Evolutionary conservation across 306 rosid genomes (phyloP), one percentile per base, ranked within the genome.

Genomic region (Cucumis melo): DNA sequence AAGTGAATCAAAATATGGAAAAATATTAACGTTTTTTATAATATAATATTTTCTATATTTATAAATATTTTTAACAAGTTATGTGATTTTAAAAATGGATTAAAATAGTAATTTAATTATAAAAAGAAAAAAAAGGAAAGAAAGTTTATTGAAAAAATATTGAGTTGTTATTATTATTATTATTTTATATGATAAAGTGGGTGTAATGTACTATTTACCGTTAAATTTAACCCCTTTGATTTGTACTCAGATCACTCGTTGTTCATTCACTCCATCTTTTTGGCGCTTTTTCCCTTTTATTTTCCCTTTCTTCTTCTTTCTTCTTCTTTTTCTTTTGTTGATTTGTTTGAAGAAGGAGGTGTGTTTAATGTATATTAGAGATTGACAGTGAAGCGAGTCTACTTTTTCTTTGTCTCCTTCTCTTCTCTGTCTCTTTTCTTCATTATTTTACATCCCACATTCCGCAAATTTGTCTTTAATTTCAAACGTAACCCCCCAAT

Each of bases 401-500:
- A 72, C 88, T 85, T 87, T 91, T 89, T 73, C 46, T 32, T 91
- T 76, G 92, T 87, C 91, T 82, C 84, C 67, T 90, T 89, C 88
- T 81, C 74, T 79, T 71, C 56, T 29, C 67, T 76, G 78, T 76
- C 42, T 38, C 80, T 80, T 81, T 53, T 87, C 84, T 82, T 41
- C 77, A 16, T 73, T 51, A 51, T 84, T 86, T 60, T 24, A 55
- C 85, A 38, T 84, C 78, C 86, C 78, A 77, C 93, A 87, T 89
- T 88, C 88, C 78, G 16, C 76, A 63, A 81, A 55, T 83, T 83
- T 81, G 83, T 84, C 86, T 83, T 77, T 78, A 80, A 77, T 75
- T 64, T 66, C 72, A 44, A 76, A 82, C 79, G 78, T 73, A 66
- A 80, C 84, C 68, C 76, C 19, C 34, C 0, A 21, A 51, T 16